Conservation (phyloP, 164 flowering plant genomes). For the Liriodendron chinense region DNA sequence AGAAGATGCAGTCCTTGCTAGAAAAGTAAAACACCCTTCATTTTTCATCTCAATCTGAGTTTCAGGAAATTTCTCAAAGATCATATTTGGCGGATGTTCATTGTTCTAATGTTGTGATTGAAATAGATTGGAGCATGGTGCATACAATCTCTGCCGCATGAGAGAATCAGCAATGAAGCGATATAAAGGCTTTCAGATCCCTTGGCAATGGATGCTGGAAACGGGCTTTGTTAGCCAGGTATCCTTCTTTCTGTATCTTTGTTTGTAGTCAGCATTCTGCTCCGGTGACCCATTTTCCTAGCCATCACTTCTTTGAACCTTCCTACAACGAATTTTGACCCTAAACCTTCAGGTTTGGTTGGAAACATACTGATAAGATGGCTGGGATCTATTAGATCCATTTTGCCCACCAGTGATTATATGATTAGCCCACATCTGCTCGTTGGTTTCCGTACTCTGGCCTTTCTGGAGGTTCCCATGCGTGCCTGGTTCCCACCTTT, state of each 20-base stretch:
- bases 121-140: constrained; percentile 82
- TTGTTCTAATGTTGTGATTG: neutral
- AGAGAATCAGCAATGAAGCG: constrained; percentile 74
- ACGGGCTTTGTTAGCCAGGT: constrained; percentile 85
- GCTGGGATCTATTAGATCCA: no score
- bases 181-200: constrained; percentile 65
- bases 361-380: no score
- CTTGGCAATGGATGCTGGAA: constrained; percentile 88
- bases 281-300: neutral
- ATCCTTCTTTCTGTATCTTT: neutral
- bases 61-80: neutral
- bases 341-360: no score
- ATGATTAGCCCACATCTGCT: no score
- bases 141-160: constrained; percentile 70
- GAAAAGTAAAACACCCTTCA: constrained; percentile 61
- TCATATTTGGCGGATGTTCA: neutral
- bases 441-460: no score
- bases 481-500: no score
- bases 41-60: neutral
- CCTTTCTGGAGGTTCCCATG: no score
- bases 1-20: constrained; percentile 83
- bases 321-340: no score
- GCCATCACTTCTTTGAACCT: no score
- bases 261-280: neutral
- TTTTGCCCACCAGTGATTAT: no score